These are phyloP conservation scores for Meredithiella fracta DNA, from an alignment of 2,329 filamentous ascomycete species.

Conservation along the genomic window DNA sequence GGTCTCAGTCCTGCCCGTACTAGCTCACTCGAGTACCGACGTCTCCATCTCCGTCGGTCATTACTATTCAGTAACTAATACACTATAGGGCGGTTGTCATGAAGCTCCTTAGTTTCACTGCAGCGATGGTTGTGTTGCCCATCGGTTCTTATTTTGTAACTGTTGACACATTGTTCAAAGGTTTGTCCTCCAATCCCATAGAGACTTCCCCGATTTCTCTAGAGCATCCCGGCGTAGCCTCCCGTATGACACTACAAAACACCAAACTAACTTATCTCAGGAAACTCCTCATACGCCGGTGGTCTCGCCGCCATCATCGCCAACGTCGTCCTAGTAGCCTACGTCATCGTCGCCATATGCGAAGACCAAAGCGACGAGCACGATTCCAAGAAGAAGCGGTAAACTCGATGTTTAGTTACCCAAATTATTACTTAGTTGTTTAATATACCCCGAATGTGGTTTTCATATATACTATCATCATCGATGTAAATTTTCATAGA, in stretches of 20 bases:
- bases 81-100: constrained; percentile 56
- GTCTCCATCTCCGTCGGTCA: constrained; percentile 1
- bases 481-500: too few species aligned
- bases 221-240: not conserved
- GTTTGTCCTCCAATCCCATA: constrained; percentile 29
- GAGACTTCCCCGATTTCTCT: not conserved
- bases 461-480: too few species aligned
- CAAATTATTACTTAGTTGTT: not conserved
- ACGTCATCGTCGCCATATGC: constrained; percentile 77
- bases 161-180: constrained; percentile 58
- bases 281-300: constrained; percentile 77
- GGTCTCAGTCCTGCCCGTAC: constrained; percentile 9
- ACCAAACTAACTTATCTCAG: constrained; percentile 31
- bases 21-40: too few species aligned
- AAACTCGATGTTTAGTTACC: constrained; percentile 8
- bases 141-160: constrained; percentile 80
- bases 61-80: not conserved
- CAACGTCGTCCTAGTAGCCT: constrained; percentile 79
- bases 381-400: constrained; percentile 35
- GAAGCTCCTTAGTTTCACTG: constrained; percentile 78
- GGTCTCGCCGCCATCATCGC: constrained; percentile 74
- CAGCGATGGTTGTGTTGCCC: constrained; percentile 77
- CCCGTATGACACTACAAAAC: too few species aligned
- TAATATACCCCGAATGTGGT: too few species aligned
- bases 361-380: constrained; percentile 48